A percentile compares a stretch with the other conserved stretches of the same genome.
Conservation (phyloP, 2,329 filamentous ascomycete genomes). For the Monilinia fructigena region DNA sequence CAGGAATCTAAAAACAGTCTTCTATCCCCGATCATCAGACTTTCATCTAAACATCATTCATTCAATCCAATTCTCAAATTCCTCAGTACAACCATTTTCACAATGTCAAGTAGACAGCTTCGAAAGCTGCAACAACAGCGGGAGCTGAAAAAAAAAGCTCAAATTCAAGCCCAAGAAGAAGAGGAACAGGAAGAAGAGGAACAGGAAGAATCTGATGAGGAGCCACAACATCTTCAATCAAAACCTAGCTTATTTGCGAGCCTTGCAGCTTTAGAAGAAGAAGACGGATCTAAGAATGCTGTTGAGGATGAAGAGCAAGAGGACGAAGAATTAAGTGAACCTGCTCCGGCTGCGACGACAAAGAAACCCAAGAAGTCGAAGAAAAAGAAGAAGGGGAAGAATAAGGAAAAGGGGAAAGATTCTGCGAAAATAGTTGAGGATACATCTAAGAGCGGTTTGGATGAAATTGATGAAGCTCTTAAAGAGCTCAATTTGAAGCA, state of each 20-base stretch:
- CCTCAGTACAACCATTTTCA: slow-evolving; percentile 4
- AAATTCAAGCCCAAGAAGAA: slow-evolving; percentile 29
- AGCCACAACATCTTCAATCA: slow-evolving; percentile 37
- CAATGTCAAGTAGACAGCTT: slow-evolving; percentile 41
- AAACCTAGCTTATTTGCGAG: slow-evolving; percentile 56
- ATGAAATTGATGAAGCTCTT: slow-evolving; percentile 67
- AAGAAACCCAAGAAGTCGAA: slow-evolving; percentile 58
- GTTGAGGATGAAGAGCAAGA: slow-evolving; percentile 40
- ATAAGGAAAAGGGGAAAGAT: slow-evolving; percentile 29
- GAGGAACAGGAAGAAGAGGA: slow-evolving; percentile 36
- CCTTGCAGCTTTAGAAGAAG: slow-evolving; percentile 47
- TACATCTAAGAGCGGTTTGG: slow-evolving; percentile 43
- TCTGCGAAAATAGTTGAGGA: slow-evolving; percentile 29
- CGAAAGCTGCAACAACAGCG: slow-evolving; percentile 41
- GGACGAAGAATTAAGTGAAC: slow-evolving; percentile 36
- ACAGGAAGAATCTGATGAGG: slow-evolving; percentile 38
- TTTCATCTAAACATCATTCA: not conserved
- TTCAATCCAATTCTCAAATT: not conserved
- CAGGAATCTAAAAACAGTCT: not conserved
- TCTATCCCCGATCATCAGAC: not conserved
- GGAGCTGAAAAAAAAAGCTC: slow-evolving; percentile 36
- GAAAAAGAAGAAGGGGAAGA: slow-evolving; percentile 45
- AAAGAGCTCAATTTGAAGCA: slow-evolving; percentile 54
- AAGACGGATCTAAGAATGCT: slow-evolving; percentile 35
- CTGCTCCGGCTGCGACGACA: slow-evolving; percentile 31